Conservation (phyloP, 352 stramenopile species). For the Thraustochytrium aureum region DNA sequence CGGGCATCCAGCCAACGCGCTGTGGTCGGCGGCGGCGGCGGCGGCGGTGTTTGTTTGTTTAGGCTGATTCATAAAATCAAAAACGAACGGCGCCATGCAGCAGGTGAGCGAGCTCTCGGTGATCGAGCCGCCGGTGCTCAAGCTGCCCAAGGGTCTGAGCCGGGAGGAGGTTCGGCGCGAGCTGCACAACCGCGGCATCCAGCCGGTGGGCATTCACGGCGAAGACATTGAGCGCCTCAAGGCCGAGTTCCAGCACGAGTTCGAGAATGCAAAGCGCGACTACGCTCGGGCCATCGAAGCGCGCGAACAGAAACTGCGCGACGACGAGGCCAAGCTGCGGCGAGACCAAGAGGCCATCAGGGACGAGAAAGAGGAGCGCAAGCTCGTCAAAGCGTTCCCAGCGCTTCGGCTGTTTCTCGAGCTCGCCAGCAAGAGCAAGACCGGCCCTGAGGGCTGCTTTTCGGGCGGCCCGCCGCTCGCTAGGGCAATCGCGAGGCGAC, state of each 20-base stretch:
- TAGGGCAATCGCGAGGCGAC: background rate
- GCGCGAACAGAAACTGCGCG: constrained; percentile 10
- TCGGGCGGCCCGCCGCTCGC: background rate
- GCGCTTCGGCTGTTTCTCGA: constrained; percentile 35
- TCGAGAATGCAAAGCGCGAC: background rate
- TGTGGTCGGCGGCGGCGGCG: too few relatives aligned
- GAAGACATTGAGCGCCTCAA: constrained; percentile 32
- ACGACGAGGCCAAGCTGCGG: constrained; percentile 21
- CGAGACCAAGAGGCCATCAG: constrained; percentile 2
- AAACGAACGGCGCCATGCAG: constrained; percentile 24
- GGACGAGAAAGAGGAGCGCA: constrained; percentile 23
- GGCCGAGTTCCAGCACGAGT: constrained; percentile 27
- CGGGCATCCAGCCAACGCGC: too few relatives aligned
- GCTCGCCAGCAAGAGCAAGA: constrained; percentile 5
- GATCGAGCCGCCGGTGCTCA: constrained; percentile 6
- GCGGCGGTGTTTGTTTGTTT: too few relatives aligned
- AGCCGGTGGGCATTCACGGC: constrained; percentile 15
- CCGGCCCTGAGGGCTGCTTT: constrained; percentile 9
- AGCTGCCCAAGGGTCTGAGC: constrained; percentile 2
- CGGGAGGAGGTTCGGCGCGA: constrained; percentile 28
- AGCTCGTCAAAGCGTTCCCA: background rate
- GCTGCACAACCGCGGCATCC: constrained; percentile 27
- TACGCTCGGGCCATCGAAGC: background rate
- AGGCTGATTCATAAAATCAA: too few relatives aligned
- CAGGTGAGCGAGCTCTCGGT: background rate